Conservation (phyloP, 768 basidiomycete genomes). For the Pleurotus ostreatus region DNA sequence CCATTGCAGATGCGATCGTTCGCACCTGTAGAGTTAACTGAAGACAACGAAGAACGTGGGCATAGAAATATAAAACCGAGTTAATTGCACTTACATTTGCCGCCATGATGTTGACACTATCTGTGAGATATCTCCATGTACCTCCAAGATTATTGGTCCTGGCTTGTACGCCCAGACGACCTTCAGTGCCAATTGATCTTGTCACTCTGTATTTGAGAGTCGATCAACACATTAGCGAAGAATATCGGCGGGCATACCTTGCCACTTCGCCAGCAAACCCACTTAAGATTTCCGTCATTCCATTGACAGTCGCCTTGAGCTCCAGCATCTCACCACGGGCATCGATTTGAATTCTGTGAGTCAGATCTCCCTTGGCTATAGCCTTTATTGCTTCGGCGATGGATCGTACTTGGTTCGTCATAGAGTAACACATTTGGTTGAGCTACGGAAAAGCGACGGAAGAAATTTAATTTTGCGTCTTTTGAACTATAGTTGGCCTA, state of each 20-base stretch:
- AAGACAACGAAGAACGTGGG: neutral
- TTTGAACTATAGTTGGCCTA: constrained; percentile 24
- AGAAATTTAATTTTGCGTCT: neutral
- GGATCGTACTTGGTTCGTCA: constrained; percentile 75
- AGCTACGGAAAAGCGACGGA: constrained; percentile 33
- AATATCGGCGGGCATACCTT: constrained; percentile 11
- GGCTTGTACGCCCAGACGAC: constrained; percentile 89
- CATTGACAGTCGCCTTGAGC: constrained; percentile 88
- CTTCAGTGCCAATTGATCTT: constrained; percentile 94
- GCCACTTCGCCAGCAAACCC: constrained; percentile 77
- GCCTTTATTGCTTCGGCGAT: constrained; percentile 93
- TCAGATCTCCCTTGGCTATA: constrained; percentile 88
- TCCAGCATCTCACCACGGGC: constrained; percentile 90
- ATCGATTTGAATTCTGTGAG: constrained; percentile 87
- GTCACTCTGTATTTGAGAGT: constrained; percentile 59
- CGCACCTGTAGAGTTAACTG: constrained; percentile 90
- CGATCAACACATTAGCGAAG: neutral
- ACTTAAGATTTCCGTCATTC: constrained; percentile 85
- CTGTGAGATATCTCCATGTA: constrained; percentile 94
- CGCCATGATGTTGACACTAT: constrained; percentile 95
- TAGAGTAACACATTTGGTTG: constrained; percentile 74
- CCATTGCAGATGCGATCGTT: constrained; percentile 88
- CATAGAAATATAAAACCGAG: neutral
- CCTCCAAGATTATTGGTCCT: constrained; percentile 91
- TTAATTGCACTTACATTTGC: constrained; percentile 57